These are phyloP conservation scores for Chrysanthemum makinoi DNA, from an alignment of 129 eudicot genomes.

Conservation along the genomic window DNA sequence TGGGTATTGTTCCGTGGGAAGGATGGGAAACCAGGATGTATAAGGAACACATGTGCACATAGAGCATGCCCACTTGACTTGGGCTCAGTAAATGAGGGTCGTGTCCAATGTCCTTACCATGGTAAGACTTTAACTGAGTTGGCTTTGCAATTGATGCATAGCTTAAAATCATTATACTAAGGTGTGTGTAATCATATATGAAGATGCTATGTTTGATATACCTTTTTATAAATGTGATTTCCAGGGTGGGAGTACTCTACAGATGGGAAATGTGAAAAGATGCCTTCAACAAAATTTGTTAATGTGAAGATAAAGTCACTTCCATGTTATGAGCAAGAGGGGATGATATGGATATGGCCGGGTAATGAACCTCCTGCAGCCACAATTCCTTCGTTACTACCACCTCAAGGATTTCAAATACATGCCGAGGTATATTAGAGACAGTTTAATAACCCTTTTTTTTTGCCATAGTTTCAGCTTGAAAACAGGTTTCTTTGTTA, in stretches of 20 bases:
- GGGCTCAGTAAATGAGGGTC: slow-evolving; percentile 86
- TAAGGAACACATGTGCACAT: slow-evolving; percentile 89
- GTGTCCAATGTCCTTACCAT: slow-evolving; percentile 90
- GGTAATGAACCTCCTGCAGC: slow-evolving; percentile 78
- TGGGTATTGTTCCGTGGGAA: slow-evolving; percentile 94
- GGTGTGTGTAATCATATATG: background rate
- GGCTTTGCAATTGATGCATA: background rate
- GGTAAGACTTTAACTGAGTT: slow-evolving; percentile 36
- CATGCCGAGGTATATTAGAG: slow-evolving; percentile 74
- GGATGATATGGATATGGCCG: slow-evolving; percentile 96
- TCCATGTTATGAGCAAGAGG: slow-evolving; percentile 79
- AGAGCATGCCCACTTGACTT: slow-evolving; percentile 94
- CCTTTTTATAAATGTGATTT: background rate
- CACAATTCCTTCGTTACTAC: slow-evolving; percentile 60
- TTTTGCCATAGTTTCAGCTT: background rate
- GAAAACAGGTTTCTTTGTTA: background rate
- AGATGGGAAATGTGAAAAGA: slow-evolving; percentile 87
- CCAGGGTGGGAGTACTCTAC: slow-evolving; percentile 91
- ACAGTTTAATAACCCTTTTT: background rate
- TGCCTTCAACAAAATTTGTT: slow-evolving; percentile 83
- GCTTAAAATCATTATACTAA: background rate
- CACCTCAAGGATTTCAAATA: slow-evolving; percentile 74
- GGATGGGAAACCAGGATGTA: slow-evolving; percentile 87
- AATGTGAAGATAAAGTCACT: slow-evolving; percentile 69
- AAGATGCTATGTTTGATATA: background rate